Conservation (phyloP, 139 green algal genomes). For the Zygnema cylindricum region DNA sequence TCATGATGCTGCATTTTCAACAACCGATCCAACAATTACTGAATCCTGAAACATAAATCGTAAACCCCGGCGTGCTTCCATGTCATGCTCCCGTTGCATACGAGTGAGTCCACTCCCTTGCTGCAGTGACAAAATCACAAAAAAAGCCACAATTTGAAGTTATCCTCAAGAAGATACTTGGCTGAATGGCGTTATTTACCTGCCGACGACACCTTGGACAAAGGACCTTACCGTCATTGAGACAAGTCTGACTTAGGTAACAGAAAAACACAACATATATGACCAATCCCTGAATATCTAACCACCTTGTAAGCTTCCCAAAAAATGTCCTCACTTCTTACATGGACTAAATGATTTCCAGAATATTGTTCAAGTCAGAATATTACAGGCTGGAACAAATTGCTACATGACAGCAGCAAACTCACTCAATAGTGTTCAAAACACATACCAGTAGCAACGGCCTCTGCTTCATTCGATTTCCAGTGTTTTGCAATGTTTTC, state of each 20-base stretch:
- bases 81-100: conserved; percentile 47
- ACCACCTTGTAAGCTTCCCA: background rate
- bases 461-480: conserved; percentile 91
- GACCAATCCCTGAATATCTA: background rate
- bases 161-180: background rate
- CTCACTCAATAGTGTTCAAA: background rate
- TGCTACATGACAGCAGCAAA: background rate
- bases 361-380: no score
- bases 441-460: conserved; percentile 72
- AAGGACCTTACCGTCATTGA: background rate
- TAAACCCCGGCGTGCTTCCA: background rate
- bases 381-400: background rate
- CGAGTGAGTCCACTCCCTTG: conserved; percentile 37
- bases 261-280: background rate
- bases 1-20: background rate
- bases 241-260: background rate
- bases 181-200: background rate
- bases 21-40: background rate
- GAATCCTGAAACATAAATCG: background rate
- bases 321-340: conserved; percentile 10
- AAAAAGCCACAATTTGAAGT: conserved; percentile 18
- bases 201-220: background rate
- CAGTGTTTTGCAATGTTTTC: conserved; percentile 97
- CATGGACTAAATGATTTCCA: background rate
- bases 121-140: conserved; percentile 12